A percentile compares a stretch with the other conserved stretches of the same genome.
phyloP scores from a whole-genome alignment of 495 filamentous ascomycete species.

The Penicillium longicatenatum region DNA sequence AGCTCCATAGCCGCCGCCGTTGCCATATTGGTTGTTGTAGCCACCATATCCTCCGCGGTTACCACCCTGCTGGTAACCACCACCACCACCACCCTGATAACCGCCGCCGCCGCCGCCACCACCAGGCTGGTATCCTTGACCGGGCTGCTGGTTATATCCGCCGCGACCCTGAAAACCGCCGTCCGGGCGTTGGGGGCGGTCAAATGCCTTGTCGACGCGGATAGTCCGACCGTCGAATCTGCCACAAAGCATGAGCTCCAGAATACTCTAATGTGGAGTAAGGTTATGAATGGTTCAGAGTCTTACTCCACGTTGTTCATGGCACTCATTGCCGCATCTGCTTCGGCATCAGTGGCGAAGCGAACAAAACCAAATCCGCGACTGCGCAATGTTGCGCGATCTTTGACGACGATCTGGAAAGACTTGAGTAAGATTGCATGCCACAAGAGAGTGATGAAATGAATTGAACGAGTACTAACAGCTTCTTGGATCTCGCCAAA shows the following conservation, averaged over 20 bases:
- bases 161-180: conserved; percentile 50
- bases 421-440: conserved; percentile 15
- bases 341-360: conserved; percentile 79
- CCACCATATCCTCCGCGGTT: conserved; percentile 32
- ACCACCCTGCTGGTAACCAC: conserved; percentile 28
- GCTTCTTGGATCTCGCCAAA: conserved; percentile 91
- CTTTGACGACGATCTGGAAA: conserved; percentile 89
- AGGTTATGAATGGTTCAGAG: neutral
- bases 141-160: conserved; percentile 42
- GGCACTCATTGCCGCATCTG: conserved; percentile 71
- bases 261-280: neutral
- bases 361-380: conserved; percentile 97
- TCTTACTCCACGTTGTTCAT: conserved; percentile 97
- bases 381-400: conserved; percentile 93
- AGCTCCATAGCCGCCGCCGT: conserved; percentile 13
- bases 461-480: conserved; percentile 54
- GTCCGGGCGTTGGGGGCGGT: conserved; percentile 53
- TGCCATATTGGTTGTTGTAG: conserved; percentile 13
- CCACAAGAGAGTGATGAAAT: neutral
- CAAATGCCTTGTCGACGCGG: conserved; percentile 94
- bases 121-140: conserved; percentile 39
- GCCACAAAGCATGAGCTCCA: conserved; percentile 5
- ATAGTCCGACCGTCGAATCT: conserved; percentile 97
- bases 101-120: conserved; percentile 6
- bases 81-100: conserved; percentile 35